Evolutionary conservation across 139 green algal genomes (phyloP).

Genomic region (Trebouxia sp.): DNA sequence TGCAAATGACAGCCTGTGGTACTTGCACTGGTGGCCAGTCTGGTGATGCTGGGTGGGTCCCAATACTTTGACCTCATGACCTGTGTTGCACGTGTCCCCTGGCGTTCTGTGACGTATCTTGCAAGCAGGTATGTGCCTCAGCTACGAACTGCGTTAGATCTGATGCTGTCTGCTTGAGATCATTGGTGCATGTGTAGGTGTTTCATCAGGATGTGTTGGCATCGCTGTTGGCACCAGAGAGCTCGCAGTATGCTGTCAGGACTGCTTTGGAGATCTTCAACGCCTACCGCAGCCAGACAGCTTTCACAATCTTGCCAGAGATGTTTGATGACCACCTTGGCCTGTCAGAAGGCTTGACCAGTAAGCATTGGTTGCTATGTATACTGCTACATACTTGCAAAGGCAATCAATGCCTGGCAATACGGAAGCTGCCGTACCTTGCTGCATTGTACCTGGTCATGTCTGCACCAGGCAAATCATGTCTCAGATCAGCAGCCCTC

Average conservation of each 20-base stretch:
- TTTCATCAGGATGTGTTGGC: slow-evolving; percentile 28
- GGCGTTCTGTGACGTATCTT: background rate
- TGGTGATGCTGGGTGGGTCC: background rate
- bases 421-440: too few species aligned
- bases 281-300: background rate
- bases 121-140: background rate
- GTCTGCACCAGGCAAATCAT: too few species aligned
- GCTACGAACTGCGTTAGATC: background rate
- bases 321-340: slow-evolving; percentile 26
- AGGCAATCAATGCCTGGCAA: too few species aligned
- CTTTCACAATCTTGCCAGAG: background rate
- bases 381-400: too few species aligned
- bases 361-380: too few species aligned
- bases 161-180: too few species aligned
- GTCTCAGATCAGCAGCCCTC: too few species aligned
- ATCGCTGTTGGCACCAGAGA: slow-evolving; percentile 14
- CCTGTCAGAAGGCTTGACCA: slow-evolving; percentile 24
- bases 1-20: background rate
- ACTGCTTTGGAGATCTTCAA: slow-evolving; percentile 16
- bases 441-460: too few species aligned
- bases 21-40: background rate
- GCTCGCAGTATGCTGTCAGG: slow-evolving; percentile 25
- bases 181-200: too few species aligned
- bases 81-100: background rate
- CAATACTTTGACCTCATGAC: too few species aligned